Conservation (phyloP, 495 filamentous ascomycete species). For the Tuber indicum region DNA sequence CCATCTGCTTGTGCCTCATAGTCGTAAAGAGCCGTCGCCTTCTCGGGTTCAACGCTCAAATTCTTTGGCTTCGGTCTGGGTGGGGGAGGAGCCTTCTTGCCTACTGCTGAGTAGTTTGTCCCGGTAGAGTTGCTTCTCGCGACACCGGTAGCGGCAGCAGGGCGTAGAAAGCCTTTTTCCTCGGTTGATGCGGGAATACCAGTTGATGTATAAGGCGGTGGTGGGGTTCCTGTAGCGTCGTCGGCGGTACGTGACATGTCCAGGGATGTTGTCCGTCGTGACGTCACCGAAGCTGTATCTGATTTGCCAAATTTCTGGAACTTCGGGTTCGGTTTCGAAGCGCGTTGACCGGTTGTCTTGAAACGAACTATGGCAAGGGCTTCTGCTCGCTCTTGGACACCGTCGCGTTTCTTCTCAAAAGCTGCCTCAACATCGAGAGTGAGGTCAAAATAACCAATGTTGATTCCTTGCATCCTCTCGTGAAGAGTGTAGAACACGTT, state of each 20-base stretch:
- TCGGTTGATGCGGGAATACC: conserved; percentile 20
- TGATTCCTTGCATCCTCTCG: conserved; percentile 92
- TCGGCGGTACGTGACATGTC: conserved; percentile 33
- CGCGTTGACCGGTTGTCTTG: conserved; percentile 56
- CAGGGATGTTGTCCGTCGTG: conserved; percentile 35
- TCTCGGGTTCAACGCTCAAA: conserved; percentile 68
- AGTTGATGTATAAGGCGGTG: conserved; percentile 58
- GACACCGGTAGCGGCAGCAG: conserved; percentile 42
- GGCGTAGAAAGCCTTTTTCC: conserved; percentile 23
- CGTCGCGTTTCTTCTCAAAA: conserved; percentile 78
- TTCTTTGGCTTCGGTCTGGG: conserved; percentile 82
- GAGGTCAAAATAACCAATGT: conserved; percentile 96
- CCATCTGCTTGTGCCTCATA: conserved; percentile 94
- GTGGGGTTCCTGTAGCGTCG: conserved; percentile 57
- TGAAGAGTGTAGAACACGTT: conserved; percentile 99
- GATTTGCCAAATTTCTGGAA: conserved; percentile 33
- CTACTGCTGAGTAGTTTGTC: conserved; percentile 51
- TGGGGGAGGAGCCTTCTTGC: conserved; percentile 78
- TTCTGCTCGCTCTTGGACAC: conserved; percentile 76
- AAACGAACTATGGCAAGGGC: conserved; percentile 75
- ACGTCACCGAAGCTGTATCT: conserved; percentile 27
- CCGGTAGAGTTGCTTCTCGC: conserved; percentile 53
- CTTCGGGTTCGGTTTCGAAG: conserved; percentile 32
- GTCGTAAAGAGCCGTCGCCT: conserved; percentile 79
- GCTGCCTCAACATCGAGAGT: conserved; percentile 82